phyloP scores from a whole-genome alignment of 148 eudicot species.

The Cornus controversa region DNA sequence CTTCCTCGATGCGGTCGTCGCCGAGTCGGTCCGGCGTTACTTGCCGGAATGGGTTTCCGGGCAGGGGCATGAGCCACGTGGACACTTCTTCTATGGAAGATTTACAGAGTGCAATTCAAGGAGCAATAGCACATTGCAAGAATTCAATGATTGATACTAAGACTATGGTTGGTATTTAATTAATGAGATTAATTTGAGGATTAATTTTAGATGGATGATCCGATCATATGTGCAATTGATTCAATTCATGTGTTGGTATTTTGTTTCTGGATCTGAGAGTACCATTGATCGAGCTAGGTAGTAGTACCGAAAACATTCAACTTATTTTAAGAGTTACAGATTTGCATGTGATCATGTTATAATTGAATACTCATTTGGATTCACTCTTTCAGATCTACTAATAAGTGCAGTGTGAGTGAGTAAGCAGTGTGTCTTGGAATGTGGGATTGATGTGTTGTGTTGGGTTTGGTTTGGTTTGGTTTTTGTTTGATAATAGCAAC shows the following conservation, averaged over 20 bases:
- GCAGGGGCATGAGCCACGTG: conserved; percentile 5
- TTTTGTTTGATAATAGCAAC: not conserved
- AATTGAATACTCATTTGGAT: conserved; percentile 6
- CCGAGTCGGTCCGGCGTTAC: conserved; percentile 74
- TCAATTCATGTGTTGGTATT: no score
- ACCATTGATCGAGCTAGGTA: no score
- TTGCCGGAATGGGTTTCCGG: conserved; percentile 27
- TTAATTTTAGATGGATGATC: no score
- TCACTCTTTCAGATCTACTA: not conserved
- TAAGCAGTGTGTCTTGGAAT: conserved; percentile 12
- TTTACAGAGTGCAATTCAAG: conserved; percentile 90
- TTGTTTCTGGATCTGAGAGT: no score
- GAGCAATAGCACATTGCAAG: conserved; percentile 94
- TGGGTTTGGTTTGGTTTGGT: no score
- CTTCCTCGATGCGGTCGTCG: conserved; percentile 85
- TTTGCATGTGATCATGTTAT: conserved; percentile 6
- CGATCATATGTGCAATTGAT: no score
- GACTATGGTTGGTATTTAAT: conserved; percentile 23
- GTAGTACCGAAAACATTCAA: no score
- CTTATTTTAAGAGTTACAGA: not conserved
- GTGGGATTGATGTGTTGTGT: not conserved
- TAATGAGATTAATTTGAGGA: conserved; percentile 17
- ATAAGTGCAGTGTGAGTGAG: no score
- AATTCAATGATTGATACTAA: conserved; percentile 65
- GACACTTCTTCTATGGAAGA: conserved; percentile 80